phyloP scores from a whole-genome alignment of 2,329 filamentous ascomycete genomes.

The Cercospora canescens region DNA sequence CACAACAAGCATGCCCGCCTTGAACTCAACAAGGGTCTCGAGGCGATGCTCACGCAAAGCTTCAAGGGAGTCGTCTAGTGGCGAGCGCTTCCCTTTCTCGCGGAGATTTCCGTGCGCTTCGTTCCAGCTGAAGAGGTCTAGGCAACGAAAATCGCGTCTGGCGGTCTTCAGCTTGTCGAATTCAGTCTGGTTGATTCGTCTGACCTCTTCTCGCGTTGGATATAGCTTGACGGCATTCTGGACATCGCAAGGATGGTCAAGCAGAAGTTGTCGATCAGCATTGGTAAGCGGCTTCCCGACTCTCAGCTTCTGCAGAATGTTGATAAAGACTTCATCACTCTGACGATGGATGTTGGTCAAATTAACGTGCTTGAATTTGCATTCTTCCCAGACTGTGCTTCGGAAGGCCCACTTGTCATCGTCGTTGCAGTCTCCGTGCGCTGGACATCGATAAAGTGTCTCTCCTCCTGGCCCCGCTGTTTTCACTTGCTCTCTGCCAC shows the following conservation, averaged over 20 bases:
- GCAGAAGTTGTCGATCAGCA: conserved; percentile 44
- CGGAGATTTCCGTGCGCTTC: conserved; percentile 18
- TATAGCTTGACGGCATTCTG: conserved; percentile 38
- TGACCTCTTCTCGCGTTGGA: conserved; percentile 22
- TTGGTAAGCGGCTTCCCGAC: conserved; percentile 44
- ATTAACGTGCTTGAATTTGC: conserved; percentile 55
- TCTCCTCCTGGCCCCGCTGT: conserved; percentile 26
- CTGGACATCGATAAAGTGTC: conserved; percentile 35
- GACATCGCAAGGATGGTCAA: conserved; percentile 41
- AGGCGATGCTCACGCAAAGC: conserved; percentile 44
- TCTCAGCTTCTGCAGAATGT: conserved; percentile 57
- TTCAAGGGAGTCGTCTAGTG: conserved; percentile 31
- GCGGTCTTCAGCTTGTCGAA: conserved; percentile 12
- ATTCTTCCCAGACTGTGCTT: conserved; percentile 56
- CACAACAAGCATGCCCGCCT: conserved; percentile 55
- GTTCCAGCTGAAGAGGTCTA: conserved; percentile 43
- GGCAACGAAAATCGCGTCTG: conserved; percentile 31
- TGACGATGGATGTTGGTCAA: conserved; percentile 60
- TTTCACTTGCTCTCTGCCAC: conserved; percentile 40
- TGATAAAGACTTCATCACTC: conserved; percentile 54
- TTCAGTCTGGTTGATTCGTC: conserved; percentile 20
- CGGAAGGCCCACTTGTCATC: conserved; percentile 63
- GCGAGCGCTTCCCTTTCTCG: conserved; percentile 16
- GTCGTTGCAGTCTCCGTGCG: conserved; percentile 45
- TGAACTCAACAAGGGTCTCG: conserved; percentile 47